Evolutionary conservation across 73 alveolate species (phyloP).

Genomic region (Effrenium voratum): DNA sequence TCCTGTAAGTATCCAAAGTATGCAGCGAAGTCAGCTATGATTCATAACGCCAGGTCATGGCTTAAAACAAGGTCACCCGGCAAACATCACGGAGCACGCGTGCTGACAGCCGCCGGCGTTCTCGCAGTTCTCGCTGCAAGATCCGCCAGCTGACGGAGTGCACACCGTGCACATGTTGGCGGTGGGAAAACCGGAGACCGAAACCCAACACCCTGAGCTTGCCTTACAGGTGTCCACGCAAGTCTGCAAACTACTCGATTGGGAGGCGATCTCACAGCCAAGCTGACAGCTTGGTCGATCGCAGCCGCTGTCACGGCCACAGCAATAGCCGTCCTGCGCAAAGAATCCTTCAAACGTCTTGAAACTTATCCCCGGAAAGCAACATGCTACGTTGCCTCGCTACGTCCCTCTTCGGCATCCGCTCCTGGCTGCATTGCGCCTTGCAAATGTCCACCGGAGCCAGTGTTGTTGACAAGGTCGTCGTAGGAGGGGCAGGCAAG

Average conservation of each 20-base stretch:
- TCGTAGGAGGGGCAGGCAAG: not conserved
- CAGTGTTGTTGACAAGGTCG: not conserved
- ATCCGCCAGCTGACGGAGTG: too few relatives aligned
- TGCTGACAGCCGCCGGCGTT: not conserved
- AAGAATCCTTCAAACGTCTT: too few relatives aligned
- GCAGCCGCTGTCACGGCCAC: conserved; percentile 18
- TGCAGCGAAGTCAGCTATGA: too few relatives aligned
- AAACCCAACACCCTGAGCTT: not conserved
- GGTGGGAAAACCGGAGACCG: not conserved
- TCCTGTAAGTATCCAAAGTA: too few relatives aligned
- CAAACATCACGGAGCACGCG: not conserved
- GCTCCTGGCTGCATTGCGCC: too few relatives aligned
- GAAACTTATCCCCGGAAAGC: too few relatives aligned
- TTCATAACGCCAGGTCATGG: too few relatives aligned
- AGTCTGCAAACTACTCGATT: not conserved
- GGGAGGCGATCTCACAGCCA: not conserved
- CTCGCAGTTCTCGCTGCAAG: not conserved
- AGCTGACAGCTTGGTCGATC: not conserved
- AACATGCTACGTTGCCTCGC: too few relatives aligned
- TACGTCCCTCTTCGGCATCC: too few relatives aligned
- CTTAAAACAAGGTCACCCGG: too few relatives aligned
- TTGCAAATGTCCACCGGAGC: not conserved
- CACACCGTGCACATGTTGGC: too few relatives aligned
- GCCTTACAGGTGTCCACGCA: not conserved
- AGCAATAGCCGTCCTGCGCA: not conserved